phyloP scores from a whole-genome alignment of 495 filamentous ascomycete species.

The Bathelium albidoporum region DNA sequence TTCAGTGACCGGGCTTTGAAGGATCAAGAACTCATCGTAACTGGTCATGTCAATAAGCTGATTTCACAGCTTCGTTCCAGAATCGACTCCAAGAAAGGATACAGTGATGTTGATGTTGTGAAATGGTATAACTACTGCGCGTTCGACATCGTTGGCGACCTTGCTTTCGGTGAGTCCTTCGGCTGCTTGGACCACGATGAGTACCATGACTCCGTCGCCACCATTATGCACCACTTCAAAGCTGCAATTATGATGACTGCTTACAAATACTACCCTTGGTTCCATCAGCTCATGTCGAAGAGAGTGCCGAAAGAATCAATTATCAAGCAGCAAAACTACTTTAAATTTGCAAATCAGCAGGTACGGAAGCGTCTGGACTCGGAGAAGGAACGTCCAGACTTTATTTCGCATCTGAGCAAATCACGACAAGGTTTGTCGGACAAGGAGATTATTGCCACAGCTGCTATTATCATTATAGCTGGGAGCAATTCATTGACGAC shows the following conservation, averaged over 20 bases:
- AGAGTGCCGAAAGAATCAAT: constrained; percentile 9
- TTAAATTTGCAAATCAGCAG: not conserved
- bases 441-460: constrained; percentile 16
- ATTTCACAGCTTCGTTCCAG: constrained; percentile 20
- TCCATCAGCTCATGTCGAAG: constrained; percentile 6
- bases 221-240: not conserved
- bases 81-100: not conserved
- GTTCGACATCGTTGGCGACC: constrained; percentile 19
- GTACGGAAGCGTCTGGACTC: constrained; percentile 4
- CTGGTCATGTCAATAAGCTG: constrained; percentile 32
- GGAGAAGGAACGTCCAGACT: constrained; percentile 18
- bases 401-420: constrained; percentile 16
- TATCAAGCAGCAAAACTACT: constrained; percentile 3
- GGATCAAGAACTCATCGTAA: constrained; percentile 32
- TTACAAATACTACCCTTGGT: constrained; percentile 6
- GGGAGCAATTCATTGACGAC: constrained; percentile 43
- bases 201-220: not conserved
- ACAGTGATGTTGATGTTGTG: constrained; percentile 16
- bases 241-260: constrained; percentile 8
- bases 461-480: constrained; percentile 33
- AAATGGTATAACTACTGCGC: constrained; percentile 27
- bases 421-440: constrained; percentile 1
- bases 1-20: constrained; percentile 35
- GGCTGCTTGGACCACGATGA: constrained; percentile 12
- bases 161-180: constrained; percentile 19